Base-by-base conservation (phyloP, 2,329 filamentous ascomycete genomes). In the Cladophialophora yegresii region DNA sequence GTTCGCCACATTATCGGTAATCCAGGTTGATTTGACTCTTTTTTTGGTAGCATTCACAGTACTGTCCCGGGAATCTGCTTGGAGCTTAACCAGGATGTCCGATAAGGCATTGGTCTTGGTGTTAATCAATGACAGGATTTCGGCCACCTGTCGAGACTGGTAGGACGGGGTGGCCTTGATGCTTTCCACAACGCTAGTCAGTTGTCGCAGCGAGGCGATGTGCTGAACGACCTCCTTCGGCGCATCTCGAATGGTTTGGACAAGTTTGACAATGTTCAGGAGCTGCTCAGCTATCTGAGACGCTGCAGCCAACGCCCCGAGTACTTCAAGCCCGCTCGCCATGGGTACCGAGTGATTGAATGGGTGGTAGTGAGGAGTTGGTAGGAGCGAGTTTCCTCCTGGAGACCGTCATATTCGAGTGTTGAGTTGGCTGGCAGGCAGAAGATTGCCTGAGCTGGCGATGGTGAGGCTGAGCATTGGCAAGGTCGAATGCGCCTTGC, bases 141-240 rank as follows among this genome's bases (percentile, higher is more conserved):
- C 54, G 12, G 54, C 36, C 16, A 56, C 54, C 22, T 36, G 32
- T 22, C 16, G 54, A 56, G 30, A 45, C n/a, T 56, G 54, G 20
- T 45, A 56, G n/a, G 54, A 40, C 12, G 54, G n/a, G 33, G 43
- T 56, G 10, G 54, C 20, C 26, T 56, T 43, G 54, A 56, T 56
- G 20, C 26, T 56, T 28, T 56, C 54, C 16, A 28, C 7, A 28
- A 56, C 54, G 22, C n/a, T 23, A 13, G 16, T 30, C 20, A 56
- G 20, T 16, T 40, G 54, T 4, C 43, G n/a, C 33, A 56, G n/a
- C 16, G 54, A 56, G 10, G 32, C 22, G 20, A 45, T 56, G 8
- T 56, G 54, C 3, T 43, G 3, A 10, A 56, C 9, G 8, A 56
- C 23, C n/a, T 36, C 33, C 26, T 36, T 12, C 6, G 54, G 54